These are phyloP conservation scores for Xylaria sp. DNA, from an alignment of 2,329 filamentous ascomycete genomes.

Conservation along the genomic window DNA sequence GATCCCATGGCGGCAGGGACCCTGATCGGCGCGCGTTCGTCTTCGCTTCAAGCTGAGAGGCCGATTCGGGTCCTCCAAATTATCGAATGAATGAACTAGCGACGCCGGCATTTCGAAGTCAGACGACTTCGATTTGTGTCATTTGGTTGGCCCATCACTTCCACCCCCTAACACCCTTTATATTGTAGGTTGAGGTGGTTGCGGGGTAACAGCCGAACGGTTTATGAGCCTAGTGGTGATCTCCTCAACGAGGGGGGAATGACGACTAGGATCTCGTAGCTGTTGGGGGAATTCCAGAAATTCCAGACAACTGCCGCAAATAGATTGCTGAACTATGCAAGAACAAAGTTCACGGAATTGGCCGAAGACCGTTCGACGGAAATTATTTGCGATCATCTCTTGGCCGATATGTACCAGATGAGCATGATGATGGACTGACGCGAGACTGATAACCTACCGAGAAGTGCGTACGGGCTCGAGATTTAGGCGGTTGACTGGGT, in stretches of 20 bases:
- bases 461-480: background rate
- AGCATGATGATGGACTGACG: conserved; percentile 5
- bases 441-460: conserved; percentile 14
- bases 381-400: conserved; percentile 4
- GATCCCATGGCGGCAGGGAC: conserved; percentile 9
- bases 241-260: conserved; percentile 8
- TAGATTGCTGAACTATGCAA: conserved; percentile 5
- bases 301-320: conserved; percentile 12
- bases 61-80: conserved; percentile 14
- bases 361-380: conserved; percentile 10
- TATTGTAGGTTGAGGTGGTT: conserved; percentile 19
- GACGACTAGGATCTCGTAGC: background rate
- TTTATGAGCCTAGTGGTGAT: conserved; percentile 18
- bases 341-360: conserved; percentile 3
- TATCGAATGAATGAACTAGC: conserved; percentile 18
- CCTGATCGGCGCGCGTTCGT: conserved; percentile 14
- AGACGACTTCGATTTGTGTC: conserved; percentile 18
- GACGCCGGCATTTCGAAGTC: conserved; percentile 24
- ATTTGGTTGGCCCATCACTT: conserved; percentile 21
- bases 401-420: background rate
- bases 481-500: background rate
- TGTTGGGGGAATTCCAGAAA: conserved; percentile 10
- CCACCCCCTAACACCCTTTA: conserved; percentile 12
- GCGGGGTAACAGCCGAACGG: conserved; percentile 27
- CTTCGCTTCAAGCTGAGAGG: conserved; percentile 1